Percentiles rank a stretch among this genome's conserved stretches.
Conservation (phyloP, 306 rosid species). For the Delonix regia region DNA sequence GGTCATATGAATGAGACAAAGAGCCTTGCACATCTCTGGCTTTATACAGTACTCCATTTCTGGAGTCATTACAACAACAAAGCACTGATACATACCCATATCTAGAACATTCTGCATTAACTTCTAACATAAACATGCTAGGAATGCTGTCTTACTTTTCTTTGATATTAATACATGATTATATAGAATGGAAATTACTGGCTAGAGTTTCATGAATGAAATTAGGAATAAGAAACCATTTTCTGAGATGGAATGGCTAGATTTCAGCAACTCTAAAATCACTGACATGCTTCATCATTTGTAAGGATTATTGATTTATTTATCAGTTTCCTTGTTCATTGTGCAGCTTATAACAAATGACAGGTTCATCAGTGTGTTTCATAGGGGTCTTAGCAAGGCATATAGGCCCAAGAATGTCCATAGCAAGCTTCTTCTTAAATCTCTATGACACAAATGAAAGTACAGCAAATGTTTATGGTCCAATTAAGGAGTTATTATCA, state of each 20-base stretch:
- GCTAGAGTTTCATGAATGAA: background rate
- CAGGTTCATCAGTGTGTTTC: constrained; percentile 43
- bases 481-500: constrained; percentile 57
- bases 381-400: constrained; percentile 38
- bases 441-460: background rate
- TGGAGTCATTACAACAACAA: background rate
- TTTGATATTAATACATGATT: background rate
- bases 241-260: background rate
- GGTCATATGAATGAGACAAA: background rate
- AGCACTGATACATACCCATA: background rate
- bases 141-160: background rate
- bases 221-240: no score
- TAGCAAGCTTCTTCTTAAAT: constrained; percentile 46
- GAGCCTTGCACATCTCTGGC: background rate
- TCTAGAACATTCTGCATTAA: background rate
- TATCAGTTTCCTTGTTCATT: constrained; percentile 1
- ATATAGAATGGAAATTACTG: background rate
- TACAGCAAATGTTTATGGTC: constrained; percentile 45
- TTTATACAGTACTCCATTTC: background rate
- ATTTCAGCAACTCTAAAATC: background rate
- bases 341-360: constrained; percentile 50
- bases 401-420: constrained; percentile 46
- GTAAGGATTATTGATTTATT: background rate
- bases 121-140: background rate
- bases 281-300: background rate